A percentile compares a stretch with the other conserved stretches of the same genome.
phyloP scores from a whole-genome alignment of 2,329 filamentous ascomycete genomes.

The Thyridium curvatum region DNA sequence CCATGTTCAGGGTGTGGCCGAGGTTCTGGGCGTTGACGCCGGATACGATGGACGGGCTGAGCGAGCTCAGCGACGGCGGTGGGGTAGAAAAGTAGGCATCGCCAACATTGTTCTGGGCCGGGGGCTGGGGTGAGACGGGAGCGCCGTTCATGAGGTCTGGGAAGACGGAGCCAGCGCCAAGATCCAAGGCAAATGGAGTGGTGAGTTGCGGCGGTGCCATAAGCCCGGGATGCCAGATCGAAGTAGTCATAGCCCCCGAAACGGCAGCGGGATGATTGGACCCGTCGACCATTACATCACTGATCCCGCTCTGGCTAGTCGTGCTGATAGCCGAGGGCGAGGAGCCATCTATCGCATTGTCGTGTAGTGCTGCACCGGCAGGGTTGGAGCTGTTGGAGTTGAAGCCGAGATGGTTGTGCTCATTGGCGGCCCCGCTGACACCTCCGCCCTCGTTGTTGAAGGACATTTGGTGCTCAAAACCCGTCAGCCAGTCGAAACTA shows the following conservation, averaged over 20 bases:
- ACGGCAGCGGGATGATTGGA: conserved; percentile 55
- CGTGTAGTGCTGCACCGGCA: conserved; percentile 39
- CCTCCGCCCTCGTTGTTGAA: conserved; percentile 41
- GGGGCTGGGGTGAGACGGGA: conserved; percentile 71
- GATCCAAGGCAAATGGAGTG: conserved; percentile 68
- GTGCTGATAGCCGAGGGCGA: conserved; percentile 96
- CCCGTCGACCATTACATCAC: conserved; percentile 86
- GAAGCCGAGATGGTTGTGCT: too few species aligned
- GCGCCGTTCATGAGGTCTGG: conserved; percentile 68
- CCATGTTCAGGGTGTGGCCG: conserved; percentile 60
- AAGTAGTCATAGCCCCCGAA: conserved; percentile 41
- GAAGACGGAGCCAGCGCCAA: conserved; percentile 62
- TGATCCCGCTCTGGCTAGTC: conserved; percentile 84
- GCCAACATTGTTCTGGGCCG: conserved; percentile 64
- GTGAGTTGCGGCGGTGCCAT: conserved; percentile 63
- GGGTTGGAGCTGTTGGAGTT: too few species aligned
- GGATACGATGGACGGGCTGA: conserved; percentile 67
- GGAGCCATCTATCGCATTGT: conserved; percentile 83
- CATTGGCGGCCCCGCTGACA: too few species aligned
- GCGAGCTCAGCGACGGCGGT: conserved; percentile 64
- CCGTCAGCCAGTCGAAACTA: conserved; percentile 74
- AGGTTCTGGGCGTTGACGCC: conserved; percentile 55
- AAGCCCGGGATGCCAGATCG: conserved; percentile 63
- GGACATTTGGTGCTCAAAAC: conserved; percentile 72
- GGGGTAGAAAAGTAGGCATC: conserved; percentile 77